Evolutionary conservation across 495 filamentous ascomycete genomes (phyloP).

Genomic region (Glutinoglossum americanum): DNA sequence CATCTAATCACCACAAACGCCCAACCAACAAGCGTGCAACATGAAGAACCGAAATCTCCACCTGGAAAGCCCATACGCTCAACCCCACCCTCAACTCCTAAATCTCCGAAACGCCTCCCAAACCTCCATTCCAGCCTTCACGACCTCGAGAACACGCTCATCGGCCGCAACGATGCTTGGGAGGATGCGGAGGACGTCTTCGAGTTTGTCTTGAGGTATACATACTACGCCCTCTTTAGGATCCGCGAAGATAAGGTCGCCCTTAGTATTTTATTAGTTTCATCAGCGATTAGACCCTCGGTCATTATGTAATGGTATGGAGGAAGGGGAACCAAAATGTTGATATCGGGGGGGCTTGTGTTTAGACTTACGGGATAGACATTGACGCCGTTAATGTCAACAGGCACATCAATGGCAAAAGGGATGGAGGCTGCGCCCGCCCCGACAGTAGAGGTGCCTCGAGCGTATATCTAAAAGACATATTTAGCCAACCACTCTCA

Average conservation of each 20-base stretch:
- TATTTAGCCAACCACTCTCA: background rate
- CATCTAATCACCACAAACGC: no score
- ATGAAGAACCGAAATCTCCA: background rate
- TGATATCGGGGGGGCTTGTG: background rate
- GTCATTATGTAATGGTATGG: no score
- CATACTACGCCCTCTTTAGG: conserved; percentile 36
- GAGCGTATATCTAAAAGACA: conserved; percentile 10
- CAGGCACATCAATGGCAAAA: conserved; percentile 28
- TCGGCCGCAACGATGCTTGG: conserved; percentile 36
- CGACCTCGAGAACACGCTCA: conserved; percentile 35
- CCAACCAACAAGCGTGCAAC: no score
- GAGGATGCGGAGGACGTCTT: conserved; percentile 28
- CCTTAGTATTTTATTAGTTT: no score
- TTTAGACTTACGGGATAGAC: conserved; percentile 17
- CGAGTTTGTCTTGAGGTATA: conserved; percentile 31
- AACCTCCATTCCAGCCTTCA: conserved; percentile 23
- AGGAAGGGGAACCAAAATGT: background rate
- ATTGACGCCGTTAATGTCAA: conserved; percentile 27
- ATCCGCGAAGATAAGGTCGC: conserved; percentile 44
- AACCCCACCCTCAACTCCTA: background rate
- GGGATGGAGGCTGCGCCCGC: conserved; percentile 36
- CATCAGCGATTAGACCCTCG: no score
- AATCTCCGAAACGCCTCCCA: conserved; percentile 32
- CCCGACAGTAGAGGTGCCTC: conserved; percentile 34
- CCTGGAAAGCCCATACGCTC: background rate